phyloP scores from a whole-genome alignment of 192 early-diverging fungal genomes.

The Phycomyces nitens region DNA sequence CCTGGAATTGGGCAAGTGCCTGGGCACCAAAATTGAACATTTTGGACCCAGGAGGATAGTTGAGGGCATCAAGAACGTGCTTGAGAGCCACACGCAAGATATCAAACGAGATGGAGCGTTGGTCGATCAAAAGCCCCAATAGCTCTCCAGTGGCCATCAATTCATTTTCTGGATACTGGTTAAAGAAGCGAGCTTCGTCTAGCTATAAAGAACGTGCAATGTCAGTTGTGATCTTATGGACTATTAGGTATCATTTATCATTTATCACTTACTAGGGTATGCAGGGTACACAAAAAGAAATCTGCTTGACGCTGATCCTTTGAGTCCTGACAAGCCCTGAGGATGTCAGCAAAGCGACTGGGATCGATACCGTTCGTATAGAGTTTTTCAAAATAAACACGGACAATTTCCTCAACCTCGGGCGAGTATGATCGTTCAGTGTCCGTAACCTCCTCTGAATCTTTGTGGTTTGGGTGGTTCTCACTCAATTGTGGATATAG shows the following conservation, averaged over 20 bases:
- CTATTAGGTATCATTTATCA: no score
- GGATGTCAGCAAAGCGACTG: slow-evolving; percentile 76
- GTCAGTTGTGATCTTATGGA: no score
- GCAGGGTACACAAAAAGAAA: slow-evolving; percentile 82
- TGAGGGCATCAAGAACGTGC: slow-evolving; percentile 81
- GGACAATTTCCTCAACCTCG: slow-evolving; percentile 72
- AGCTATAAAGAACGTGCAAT: slow-evolving; percentile 35
- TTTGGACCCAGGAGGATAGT: slow-evolving; percentile 69
- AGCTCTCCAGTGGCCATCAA: slow-evolving; percentile 82
- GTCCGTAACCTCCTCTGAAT: slow-evolving; percentile 6
- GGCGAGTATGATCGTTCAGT: slow-evolving; percentile 48
- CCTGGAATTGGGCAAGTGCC: slow-evolving; percentile 78
- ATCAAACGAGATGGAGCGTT: slow-evolving; percentile 74
- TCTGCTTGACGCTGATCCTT: slow-evolving; percentile 67
- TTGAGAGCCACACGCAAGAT: slow-evolving; percentile 81
- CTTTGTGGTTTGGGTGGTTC: slow-evolving; percentile 35
- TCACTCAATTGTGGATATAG: slow-evolving; percentile 44
- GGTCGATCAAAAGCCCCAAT: slow-evolving; percentile 85
- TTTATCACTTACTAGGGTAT: slow-evolving; percentile 60
- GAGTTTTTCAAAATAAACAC: slow-evolving; percentile 67
- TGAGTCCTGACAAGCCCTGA: slow-evolving; percentile 79
- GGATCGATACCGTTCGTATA: slow-evolving; percentile 77
- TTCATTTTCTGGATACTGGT: slow-evolving; percentile 90
- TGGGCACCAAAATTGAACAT: slow-evolving; percentile 90
- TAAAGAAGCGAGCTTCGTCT: slow-evolving; percentile 94